A percentile compares a stretch with the other conserved stretches of the same genome.
phyloP scores from a whole-genome alignment of 306 rosid species.

The Dalbergia oliveri region DNA sequence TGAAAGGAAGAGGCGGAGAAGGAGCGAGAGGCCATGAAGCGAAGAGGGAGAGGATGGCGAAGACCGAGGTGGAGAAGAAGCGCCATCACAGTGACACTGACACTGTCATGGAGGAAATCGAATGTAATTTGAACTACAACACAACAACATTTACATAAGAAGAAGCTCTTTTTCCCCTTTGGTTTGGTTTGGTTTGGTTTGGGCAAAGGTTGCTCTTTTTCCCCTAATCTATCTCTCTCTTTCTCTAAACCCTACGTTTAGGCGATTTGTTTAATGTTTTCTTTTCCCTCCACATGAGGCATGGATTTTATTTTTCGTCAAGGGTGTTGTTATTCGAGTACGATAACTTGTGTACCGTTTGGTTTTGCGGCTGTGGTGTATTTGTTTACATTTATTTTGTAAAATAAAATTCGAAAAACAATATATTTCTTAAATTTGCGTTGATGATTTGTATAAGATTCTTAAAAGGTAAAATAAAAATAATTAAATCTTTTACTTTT shows the following conservation, averaged over 20 bases:
- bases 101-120: slow-evolving; percentile 10
- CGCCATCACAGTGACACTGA: slow-evolving; percentile 59
- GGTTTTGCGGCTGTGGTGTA: too few species aligned
- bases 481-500: too few species aligned
- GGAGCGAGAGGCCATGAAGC: slow-evolving; percentile 66
- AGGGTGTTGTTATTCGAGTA: too few species aligned
- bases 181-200: too few species aligned
- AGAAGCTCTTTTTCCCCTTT: slow-evolving; percentile 2
- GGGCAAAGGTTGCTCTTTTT: too few species aligned
- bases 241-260: slow-evolving; percentile 43
- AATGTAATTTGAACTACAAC: not conserved
- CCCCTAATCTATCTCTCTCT: not conserved
- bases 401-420: too few species aligned
- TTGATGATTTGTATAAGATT: too few species aligned
- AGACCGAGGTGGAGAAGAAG: slow-evolving; percentile 46
- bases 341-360: too few species aligned
- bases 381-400: too few species aligned
- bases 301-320: not conserved
- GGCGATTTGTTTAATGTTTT: not conserved
- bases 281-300: slow-evolving; percentile 45
- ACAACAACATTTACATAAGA: not conserved
- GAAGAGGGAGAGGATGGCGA: slow-evolving; percentile 43
- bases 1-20: slow-evolving; percentile 49
- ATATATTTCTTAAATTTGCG: too few species aligned
- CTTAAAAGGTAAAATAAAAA: too few species aligned